These are phyloP conservation scores for Colletotrichum navitas DNA, from an alignment of 2,329 filamentous ascomycete genomes.

Conservation along the genomic window DNA sequence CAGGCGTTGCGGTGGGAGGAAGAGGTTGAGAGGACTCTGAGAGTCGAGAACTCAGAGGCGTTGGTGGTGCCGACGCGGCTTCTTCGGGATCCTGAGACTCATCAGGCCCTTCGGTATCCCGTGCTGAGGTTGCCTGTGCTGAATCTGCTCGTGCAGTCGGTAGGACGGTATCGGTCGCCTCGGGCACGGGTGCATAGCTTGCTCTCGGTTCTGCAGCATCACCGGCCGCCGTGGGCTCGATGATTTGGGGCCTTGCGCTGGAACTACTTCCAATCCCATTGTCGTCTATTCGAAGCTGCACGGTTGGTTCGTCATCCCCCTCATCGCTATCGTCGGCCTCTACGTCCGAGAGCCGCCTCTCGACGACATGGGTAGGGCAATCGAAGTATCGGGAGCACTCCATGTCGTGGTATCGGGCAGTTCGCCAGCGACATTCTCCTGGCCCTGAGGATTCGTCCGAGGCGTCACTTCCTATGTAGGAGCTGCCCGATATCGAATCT, in stretches of 20 bases:
- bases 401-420: slow-evolving; percentile 53
- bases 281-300: slow-evolving; percentile 18
- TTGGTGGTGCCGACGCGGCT: slow-evolving; percentile 36
- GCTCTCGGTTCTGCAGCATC: slow-evolving; percentile 25
- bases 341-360: slow-evolving; percentile 54
- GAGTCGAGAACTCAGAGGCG: slow-evolving; percentile 35
- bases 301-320: slow-evolving; percentile 19
- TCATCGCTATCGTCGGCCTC: slow-evolving; percentile 41
- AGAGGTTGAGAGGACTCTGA: slow-evolving; percentile 39
- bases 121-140: slow-evolving; percentile 41
- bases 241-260: slow-evolving; percentile 2
- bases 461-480: slow-evolving; percentile 55
- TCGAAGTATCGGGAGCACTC: slow-evolving; percentile 64
- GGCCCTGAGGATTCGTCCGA: slow-evolving; percentile 39
- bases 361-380: slow-evolving; percentile 61
- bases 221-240: neutral
- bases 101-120: slow-evolving; percentile 28
- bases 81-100: slow-evolving; percentile 41
- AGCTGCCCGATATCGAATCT: slow-evolving; percentile 51
- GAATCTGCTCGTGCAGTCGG: slow-evolving; percentile 17
- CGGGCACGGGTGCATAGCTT: slow-evolving; percentile 41
- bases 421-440: slow-evolving; percentile 55
- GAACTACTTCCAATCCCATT: slow-evolving; percentile 9
- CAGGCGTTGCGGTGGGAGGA: slow-evolving; percentile 37
- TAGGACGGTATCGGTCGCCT: slow-evolving; percentile 30